Percentiles rank a stretch among this genome's conserved stretches.
phyloP scores from a whole-genome alignment of 805 yeast species.

The Candida ortonii region DNA sequence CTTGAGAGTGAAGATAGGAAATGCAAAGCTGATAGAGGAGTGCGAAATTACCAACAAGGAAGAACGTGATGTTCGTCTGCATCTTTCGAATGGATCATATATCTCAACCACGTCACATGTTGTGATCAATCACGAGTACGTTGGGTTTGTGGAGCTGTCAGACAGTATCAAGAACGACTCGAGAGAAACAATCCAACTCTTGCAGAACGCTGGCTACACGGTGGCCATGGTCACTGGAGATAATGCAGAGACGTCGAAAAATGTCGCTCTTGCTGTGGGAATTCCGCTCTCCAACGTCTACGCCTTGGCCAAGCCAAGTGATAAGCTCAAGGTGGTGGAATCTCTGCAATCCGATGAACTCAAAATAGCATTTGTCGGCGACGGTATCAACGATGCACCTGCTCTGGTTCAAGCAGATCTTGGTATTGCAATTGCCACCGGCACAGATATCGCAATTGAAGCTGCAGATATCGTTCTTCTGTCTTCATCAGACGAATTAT shows the following conservation, averaged over 20 bases:
- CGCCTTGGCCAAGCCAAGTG: constrained; percentile 74
- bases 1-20: constrained; percentile 52
- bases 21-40: constrained; percentile 38
- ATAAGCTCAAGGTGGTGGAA: constrained; percentile 66
- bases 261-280: constrained; percentile 65
- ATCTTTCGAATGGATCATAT: constrained; percentile 11
- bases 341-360: constrained; percentile 46
- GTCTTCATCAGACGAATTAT: constrained; percentile 33
- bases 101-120: constrained; percentile 36
- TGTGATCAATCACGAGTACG: constrained; percentile 51
- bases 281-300: constrained; percentile 62
- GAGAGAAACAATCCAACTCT: constrained; percentile 51
- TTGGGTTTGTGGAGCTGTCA: constrained; percentile 64
- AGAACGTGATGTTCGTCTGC: constrained; percentile 16
- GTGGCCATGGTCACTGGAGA: constrained; percentile 95
- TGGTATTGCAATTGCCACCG: constrained; percentile 89
- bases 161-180: constrained; percentile 73
- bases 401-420: constrained; percentile 85
- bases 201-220: constrained; percentile 49
- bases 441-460: constrained; percentile 94
- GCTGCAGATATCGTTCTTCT: constrained; percentile 91
- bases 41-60: constrained; percentile 18
- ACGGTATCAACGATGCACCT: constrained; percentile 97
- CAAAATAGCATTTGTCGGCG: constrained; percentile 87
- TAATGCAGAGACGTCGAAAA: constrained; percentile 54